Base-by-base conservation (phyloP, 129 eudicot species). In the Glebionis coronaria region DNA sequence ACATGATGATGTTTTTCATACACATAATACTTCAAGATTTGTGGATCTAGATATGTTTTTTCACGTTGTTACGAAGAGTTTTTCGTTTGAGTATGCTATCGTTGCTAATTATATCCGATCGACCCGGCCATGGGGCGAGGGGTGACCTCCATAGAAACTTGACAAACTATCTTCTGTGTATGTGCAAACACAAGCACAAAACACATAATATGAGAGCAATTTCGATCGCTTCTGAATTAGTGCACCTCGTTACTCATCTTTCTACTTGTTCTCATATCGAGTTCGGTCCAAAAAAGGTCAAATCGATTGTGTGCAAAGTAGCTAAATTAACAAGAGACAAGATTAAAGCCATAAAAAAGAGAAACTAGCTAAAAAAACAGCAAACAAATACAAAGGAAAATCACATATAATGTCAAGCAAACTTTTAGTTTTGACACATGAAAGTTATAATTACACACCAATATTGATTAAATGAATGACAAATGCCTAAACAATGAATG, bases 401-500 rank as follows among this genome's bases (percentile, higher is more conserved):
- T 35, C 63, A 75, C 59, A 75, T 29, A 67, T 56, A 60, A 67
- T 50, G 65, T 23, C 64, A 75, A 67, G 44, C 58, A 68, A 67
- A 61, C 57, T n/a, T n/a, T n/a, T n/a, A n/a, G n/a, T n/a, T n/a
- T 38, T 68, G 69, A 68, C 69, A 60, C 64, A 75, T 75, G 80
- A 69, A 75, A 75, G 73, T 51, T 75, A 68, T 75, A 75, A 75
- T 47, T 59, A 67, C 55, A 49, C 80, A 68, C 80, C 74, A 75
- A 75, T 51, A 75, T 60, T 75, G 74, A 75, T 75, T 75, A 75
- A 75, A 75, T 75, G 74, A 75, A 61, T 68, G 80, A 75, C 81
- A 76, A 77, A 81, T 71, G 73, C 67, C 53, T 64, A 74, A 78
- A 84, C 84, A 90, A 75, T 83, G 82, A 90, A 86, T 90, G 88